Evolutionary conservation across 2,329 filamentous ascomycete species (phyloP), one percentile per base, ranked within the genome.

Genomic region (Aspergillus piperis): DNA sequence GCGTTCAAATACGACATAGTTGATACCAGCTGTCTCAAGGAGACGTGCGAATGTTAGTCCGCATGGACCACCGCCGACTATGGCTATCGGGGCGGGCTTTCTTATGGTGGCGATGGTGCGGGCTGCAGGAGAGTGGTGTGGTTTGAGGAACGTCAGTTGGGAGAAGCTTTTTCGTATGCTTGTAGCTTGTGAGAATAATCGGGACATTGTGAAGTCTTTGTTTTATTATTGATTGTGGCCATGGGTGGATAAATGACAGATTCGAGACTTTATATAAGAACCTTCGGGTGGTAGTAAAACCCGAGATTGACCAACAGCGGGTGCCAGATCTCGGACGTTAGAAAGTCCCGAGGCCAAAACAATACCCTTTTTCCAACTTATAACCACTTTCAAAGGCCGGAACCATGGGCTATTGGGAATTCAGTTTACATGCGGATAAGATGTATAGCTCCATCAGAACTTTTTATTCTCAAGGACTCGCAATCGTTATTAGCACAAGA

Each of bases 1-100:
- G n/a, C 63, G 59, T 27, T 69, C 67, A 23, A 63, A 68, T 25
- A 69, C 51, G 8, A 69, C 17, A 47, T 67, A 71, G 49, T 64
- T 44, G 36, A 67, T 59, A 15, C 58, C 57, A 10, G 47, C 59
- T 8, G 60, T 54, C 8, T 67, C 61, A 19, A 68, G 60, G 2
- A 67, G 58, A 10, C 65, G 64, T 11, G 67, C 67, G 19, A 69
- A 62, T 30, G 58, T 56, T 7, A 69, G 60, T 4, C 67, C 67
- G 23, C 66, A 57, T n/a, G 67, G 67, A 0, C 67, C 67, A 5
- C 57, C 67, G 15, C 66, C 66, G 27, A 68, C 62, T 10, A 69
- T 68, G 13, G 66, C 65, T 25, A 68, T 63, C 8, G 64, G 58
- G 27, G 63, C 51, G 10, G 52, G 42, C 8, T 30, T 27, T 23